These are phyloP conservation scores for Fusarium citri DNA, from an alignment of 2,329 filamentous ascomycete genomes.

Conservation along the genomic window DNA sequence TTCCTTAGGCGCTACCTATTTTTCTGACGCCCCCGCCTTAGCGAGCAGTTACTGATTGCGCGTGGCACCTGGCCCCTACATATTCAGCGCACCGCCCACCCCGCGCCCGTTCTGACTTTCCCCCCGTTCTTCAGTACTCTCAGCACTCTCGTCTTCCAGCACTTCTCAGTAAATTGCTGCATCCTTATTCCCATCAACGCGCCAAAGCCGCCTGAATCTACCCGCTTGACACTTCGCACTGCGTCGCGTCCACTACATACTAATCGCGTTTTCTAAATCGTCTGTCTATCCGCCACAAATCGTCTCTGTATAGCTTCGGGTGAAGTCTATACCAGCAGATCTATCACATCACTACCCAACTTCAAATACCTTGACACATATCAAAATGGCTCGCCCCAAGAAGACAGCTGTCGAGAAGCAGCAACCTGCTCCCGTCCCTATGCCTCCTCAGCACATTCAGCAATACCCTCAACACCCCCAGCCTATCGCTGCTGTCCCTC, in stretches of 20 bases:
- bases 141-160: slow-evolving; percentile 45
- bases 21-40: slow-evolving; percentile 35
- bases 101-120: slow-evolving; percentile 48
- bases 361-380: slow-evolving; percentile 3
- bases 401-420: slow-evolving; percentile 54
- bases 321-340: slow-evolving; percentile 8
- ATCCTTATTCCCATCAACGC: slow-evolving; percentile 37
- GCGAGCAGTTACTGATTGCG: slow-evolving; percentile 50
- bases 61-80: slow-evolving; percentile 49
- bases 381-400: slow-evolving; percentile 58
- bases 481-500: slow-evolving; percentile 50
- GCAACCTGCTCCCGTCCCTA: slow-evolving; percentile 52
- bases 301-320: slow-evolving; percentile 13
- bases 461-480: slow-evolving; percentile 38
- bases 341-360: not conserved
- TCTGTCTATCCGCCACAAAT: slow-evolving; percentile 6
- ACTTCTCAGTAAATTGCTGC: slow-evolving; percentile 34
- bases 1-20: slow-evolving; percentile 34
- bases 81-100: slow-evolving; percentile 53
- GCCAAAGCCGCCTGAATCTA: slow-evolving; percentile 45
- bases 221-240: slow-evolving; percentile 43
- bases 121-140: slow-evolving; percentile 49
- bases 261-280: slow-evolving; percentile 25
- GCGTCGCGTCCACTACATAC: slow-evolving; percentile 34
- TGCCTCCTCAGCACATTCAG: slow-evolving; percentile 39